These are phyloP conservation scores for Symbiodinium natans DNA, from an alignment of 73 alveolate species.

Conservation along the genomic window DNA sequence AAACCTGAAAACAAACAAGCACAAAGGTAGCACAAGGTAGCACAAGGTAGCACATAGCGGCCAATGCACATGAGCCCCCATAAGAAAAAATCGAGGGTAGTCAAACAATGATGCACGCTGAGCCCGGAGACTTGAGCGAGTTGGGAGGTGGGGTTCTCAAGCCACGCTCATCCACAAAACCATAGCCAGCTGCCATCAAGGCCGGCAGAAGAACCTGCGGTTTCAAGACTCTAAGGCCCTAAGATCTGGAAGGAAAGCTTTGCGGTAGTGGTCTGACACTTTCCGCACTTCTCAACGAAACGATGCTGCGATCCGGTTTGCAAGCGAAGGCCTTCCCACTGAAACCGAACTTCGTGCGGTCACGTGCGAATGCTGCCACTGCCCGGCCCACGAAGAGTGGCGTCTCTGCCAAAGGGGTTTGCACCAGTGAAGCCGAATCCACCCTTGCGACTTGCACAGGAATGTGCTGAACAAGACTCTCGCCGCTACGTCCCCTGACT, in stretches of 20 bases:
- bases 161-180: not conserved
- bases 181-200: slow-evolving; percentile 5
- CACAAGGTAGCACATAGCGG: too few relatives aligned
- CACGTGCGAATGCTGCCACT: slow-evolving; percentile 15
- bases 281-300: too few relatives aligned
- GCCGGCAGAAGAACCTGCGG: slow-evolving; percentile 12
- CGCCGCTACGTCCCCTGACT: too few relatives aligned
- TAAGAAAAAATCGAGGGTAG: too few relatives aligned
- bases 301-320: too few relatives aligned
- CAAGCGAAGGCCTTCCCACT: slow-evolving; percentile 42
- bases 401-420: slow-evolving; percentile 13
- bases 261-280: too few relatives aligned
- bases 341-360: not conserved
- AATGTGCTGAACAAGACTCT: too few relatives aligned
- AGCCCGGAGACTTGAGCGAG: not conserved
- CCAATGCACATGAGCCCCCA: too few relatives aligned
- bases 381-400: slow-evolving; percentile 30
- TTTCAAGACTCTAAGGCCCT: not conserved
- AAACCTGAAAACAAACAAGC: not conserved
- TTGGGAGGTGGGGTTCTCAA: slow-evolving; percentile 1
- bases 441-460: not conserved
- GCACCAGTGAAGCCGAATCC: not conserved
- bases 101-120: too few relatives aligned
- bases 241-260: too few relatives aligned
- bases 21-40: too few relatives aligned